phyloP scores from a whole-genome alignment of 1,284 basidiomycete genomes.

The Pyrrhoderma noxium region DNA sequence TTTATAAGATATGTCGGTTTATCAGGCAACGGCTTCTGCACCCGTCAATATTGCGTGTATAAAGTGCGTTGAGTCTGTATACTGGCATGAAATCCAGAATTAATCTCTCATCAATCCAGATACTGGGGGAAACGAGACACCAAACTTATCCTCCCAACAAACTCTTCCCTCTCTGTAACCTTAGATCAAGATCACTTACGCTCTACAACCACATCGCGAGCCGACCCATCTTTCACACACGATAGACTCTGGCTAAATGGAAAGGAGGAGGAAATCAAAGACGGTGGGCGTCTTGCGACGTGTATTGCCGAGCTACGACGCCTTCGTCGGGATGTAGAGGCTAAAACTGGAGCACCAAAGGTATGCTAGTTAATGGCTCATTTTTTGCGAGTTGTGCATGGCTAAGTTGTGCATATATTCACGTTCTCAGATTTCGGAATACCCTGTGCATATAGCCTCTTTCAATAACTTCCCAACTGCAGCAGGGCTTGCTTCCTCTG shows the following conservation, averaged over 20 bases:
- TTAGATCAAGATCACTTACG: conserved; percentile 94
- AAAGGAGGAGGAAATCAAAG: conserved; percentile 82
- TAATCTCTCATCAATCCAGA: conserved; percentile 35
- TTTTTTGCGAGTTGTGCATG: neutral
- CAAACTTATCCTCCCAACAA: conserved; percentile 92
- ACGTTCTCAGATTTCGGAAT: conserved; percentile 55
- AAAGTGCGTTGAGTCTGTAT: conserved; percentile 55
- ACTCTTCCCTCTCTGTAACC: conserved; percentile 95
- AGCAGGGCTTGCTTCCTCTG: conserved; percentile 94
- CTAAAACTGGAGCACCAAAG: conserved; percentile 58
- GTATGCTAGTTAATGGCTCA: conserved; percentile 32
- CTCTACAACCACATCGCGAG: conserved; percentile 88
- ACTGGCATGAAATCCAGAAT: neutral
- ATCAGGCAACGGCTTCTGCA: conserved; percentile 86
- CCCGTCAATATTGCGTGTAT: conserved; percentile 97
- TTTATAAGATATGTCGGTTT: conserved; percentile 46
- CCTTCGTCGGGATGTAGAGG: conserved; percentile 71
- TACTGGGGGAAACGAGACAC: conserved; percentile 99
- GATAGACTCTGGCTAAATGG: conserved; percentile 96
- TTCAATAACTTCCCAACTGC: conserved; percentile 99
- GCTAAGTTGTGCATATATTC: conserved; percentile 7
- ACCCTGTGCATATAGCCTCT: conserved; percentile 81
- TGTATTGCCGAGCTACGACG: conserved; percentile 88
- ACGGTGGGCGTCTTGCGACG: conserved; percentile 70
- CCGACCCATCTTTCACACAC: conserved; percentile 66